A percentile compares a stretch with the other conserved stretches of the same genome.
phyloP scores from a whole-genome alignment of 2,329 filamentous ascomycete species.

The Cladosporium sp. region DNA sequence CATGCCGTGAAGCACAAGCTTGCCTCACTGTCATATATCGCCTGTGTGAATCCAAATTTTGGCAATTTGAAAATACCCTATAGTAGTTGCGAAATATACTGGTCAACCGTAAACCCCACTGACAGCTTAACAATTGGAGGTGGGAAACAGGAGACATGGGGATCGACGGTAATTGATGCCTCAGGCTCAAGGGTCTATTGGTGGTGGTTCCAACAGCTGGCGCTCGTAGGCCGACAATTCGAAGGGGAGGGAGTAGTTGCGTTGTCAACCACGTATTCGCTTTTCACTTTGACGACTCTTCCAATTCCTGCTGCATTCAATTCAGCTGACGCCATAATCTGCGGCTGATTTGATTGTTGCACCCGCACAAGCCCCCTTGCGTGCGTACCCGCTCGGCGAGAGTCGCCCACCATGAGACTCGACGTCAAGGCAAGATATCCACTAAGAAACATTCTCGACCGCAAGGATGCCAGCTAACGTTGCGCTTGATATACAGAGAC shows the following conservation, averaged over 20 bases:
- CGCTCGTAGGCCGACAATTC: conserved; percentile 1
- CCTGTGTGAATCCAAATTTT: not conserved
- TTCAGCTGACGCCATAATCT: not conserved
- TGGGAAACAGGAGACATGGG: not conserved
- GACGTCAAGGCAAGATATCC: conserved; percentile 53
- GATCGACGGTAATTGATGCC: not conserved
- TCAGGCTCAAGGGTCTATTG: conserved; percentile 4
- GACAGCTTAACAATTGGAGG: too few species aligned
- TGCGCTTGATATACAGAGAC: conserved; percentile 55
- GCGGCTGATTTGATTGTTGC: conserved; percentile 3
- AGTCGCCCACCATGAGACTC: conserved; percentile 47
- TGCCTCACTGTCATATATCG: not conserved
- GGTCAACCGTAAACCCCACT: too few species aligned
- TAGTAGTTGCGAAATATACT: too few species aligned
- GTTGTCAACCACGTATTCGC: not conserved
- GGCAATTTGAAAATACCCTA: too few species aligned
- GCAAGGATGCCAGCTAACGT: conserved; percentile 35
- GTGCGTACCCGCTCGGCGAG: conserved; percentile 13
- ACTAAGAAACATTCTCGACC: not conserved
- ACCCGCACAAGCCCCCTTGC: conserved; percentile 8
- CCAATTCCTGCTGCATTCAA: not conserved
- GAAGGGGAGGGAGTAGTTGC: conserved; percentile 3
- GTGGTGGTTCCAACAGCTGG: conserved; percentile 1
- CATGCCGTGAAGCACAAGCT: too few species aligned
- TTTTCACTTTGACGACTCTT: not conserved